phyloP scores from a whole-genome alignment of 1,284 basidiomycete species.

The Sanghuangporus weigelae region DNA sequence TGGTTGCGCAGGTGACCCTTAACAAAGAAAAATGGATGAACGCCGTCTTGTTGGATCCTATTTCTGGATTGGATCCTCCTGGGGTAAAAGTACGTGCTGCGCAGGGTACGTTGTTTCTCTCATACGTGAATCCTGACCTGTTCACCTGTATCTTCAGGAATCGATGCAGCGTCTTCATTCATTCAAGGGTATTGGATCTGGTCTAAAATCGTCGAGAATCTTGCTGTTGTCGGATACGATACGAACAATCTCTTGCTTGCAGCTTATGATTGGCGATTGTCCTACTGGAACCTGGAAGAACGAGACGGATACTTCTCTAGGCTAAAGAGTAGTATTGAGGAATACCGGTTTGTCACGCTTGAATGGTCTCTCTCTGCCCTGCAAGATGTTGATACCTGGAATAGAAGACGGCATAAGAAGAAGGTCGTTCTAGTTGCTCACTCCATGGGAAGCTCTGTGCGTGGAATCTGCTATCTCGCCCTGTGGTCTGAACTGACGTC shows the following conservation, averaged over 20 bases:
- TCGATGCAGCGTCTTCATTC: conserved; percentile 88
- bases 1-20: conserved; percentile 84
- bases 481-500: not conserved
- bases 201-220: conserved; percentile 92
- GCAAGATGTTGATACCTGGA: not conserved
- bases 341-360: conserved; percentile 54
- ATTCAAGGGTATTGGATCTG: conserved; percentile 96
- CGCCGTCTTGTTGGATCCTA: conserved; percentile 86
- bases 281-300: conserved; percentile 88
- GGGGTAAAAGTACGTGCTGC: conserved; percentile 90
- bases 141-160: conserved; percentile 28
- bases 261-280: conserved; percentile 88
- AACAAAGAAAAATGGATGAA: conserved; percentile 86
- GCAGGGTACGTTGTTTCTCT: conserved; percentile 50
- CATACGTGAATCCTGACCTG: conserved; percentile 21
- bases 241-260: conserved; percentile 86
- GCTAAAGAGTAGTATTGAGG: conserved; percentile 83
- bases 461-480: conserved; percentile 20
- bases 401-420: conserved; percentile 62
- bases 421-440: conserved; percentile 89
- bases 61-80: conserved; percentile 88
- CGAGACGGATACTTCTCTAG: conserved; percentile 92
- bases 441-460: conserved; percentile 81
- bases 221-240: conserved; percentile 89
- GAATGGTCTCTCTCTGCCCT: not conserved